These are phyloP conservation scores for Mortierella claussenii DNA, from an alignment of 192 early-diverging fungal species.

Conservation along the genomic window DNA sequence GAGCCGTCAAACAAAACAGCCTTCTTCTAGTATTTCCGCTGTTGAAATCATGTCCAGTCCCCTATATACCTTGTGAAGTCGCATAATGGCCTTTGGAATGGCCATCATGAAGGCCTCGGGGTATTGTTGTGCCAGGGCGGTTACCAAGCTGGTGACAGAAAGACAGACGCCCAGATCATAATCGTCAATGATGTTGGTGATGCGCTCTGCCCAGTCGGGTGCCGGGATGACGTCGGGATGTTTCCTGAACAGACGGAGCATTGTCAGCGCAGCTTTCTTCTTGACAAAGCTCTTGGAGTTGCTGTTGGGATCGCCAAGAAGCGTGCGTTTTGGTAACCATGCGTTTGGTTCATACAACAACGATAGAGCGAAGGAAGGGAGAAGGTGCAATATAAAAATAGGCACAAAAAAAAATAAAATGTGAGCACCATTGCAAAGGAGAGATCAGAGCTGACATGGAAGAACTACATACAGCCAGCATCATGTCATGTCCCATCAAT, in stretches of 20 bases:
- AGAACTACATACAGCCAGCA: too few relatives aligned
- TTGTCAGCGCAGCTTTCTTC: slow-evolving; percentile 96
- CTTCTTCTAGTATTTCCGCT: too few relatives aligned
- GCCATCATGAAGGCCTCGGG: slow-evolving; percentile 83
- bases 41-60: too few relatives aligned
- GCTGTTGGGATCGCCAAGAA: slow-evolving; percentile 39
- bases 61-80: slow-evolving; percentile 80
- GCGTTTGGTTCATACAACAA: slow-evolving; percentile 11
- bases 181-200: slow-evolving; percentile 88
- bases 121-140: slow-evolving; percentile 91
- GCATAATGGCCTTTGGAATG: slow-evolving; percentile 80
- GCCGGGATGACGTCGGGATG: slow-evolving; percentile 90
- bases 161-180: slow-evolving; percentile 90
- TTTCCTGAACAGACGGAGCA: slow-evolving; percentile 90
- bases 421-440: slow-evolving; percentile 25
- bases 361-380: slow-evolving; percentile 19
- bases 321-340: too few relatives aligned
- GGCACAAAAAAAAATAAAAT: slow-evolving; percentile 9
- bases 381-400: neutral
- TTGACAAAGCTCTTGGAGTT: slow-evolving; percentile 87
- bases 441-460: neutral
- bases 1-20: too few relatives aligned
- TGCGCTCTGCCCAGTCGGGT: slow-evolving; percentile 85
- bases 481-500: too few relatives aligned
- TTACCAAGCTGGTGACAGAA: slow-evolving; percentile 84